Base-by-base conservation (phyloP, 176 grass and related monocot genomes). In the Cocos nucifera region DNA sequence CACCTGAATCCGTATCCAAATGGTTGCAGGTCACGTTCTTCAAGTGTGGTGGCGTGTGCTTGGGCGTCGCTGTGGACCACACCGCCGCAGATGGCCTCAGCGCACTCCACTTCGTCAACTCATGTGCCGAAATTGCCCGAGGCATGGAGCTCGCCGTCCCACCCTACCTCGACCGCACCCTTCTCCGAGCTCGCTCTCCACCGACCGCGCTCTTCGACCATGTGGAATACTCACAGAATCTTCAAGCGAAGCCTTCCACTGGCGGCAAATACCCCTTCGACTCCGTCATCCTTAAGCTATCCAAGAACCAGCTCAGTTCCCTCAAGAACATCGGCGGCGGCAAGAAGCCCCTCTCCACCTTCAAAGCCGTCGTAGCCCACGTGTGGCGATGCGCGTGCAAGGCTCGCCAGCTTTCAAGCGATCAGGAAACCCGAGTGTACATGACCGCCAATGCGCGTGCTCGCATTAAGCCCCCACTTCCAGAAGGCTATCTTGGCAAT, bases 41-140 rank as follows among this genome's bases (percentile, higher is more conserved):
- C 59, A 61, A 58, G 22, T 86, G 78, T 53, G 83, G 83, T 9
- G 78, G 83, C 12, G 78, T 87, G 57, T 75, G 49, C 22, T 64
- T 87, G 12, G 79, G 84, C 55, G 75, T 75, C 48, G 79, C 79
- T 17, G 78, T 78, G 84, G 79, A 81, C 74, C 84, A 83, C 67
- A 69, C 66, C 51, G 75, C 79, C 51, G 75, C 78, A 4, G 84
- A 87, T 66, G 84, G 77, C 39, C 59, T 75, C 3, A 69, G 70
- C 57, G 79, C 75, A 27, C 63, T 83, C 53, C 71, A 86, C 58
- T 86, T 86, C 83, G 78, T 82, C 25, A 69, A 69, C 15, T 70
- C 74, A 4, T 86, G 83, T 78, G 57, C 83, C 19, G 14, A 59
- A 58, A 70, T 86, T 17, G 59, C 84, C 35, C 75, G 79, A 0